These are phyloP conservation scores for Coleophoma crateriformis DNA, from an alignment of 2,329 filamentous ascomycete species.

Conservation along the genomic window DNA sequence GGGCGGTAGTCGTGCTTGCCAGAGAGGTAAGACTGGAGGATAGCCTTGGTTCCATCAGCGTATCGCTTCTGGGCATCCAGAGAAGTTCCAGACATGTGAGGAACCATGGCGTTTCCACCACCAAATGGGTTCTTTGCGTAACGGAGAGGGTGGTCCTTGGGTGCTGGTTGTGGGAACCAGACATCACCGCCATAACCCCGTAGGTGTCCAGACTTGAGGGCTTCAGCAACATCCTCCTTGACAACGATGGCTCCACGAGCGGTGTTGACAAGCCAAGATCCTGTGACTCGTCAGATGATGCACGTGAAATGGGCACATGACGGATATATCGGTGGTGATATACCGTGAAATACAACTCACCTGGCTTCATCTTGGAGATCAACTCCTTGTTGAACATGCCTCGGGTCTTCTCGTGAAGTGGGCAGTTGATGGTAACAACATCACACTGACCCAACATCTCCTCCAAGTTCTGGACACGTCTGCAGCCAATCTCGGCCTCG, in stretches of 20 bases:
- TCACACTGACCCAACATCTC: constrained; percentile 94
- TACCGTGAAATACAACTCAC: constrained; percentile 79
- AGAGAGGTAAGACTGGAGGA: constrained; percentile 85
- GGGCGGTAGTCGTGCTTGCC: constrained; percentile 83
- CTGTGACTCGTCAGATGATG: constrained; percentile 37
- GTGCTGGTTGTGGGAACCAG: constrained; percentile 92
- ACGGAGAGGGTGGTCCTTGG: constrained; percentile 86
- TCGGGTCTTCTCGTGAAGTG: constrained; percentile 94
- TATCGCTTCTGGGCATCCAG: constrained; percentile 95
- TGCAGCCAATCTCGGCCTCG: constrained; percentile 93
- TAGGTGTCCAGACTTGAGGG: constrained; percentile 86
- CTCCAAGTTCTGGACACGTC: constrained; percentile 82
- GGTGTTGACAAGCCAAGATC: constrained; percentile 97
- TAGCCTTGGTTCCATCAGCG: constrained; percentile 80
- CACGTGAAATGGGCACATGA: background rate
- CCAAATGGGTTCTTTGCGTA: constrained; percentile 92
- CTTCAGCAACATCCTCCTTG: constrained; percentile 96
- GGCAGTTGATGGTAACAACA: constrained; percentile 99
- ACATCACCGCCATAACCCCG: constrained; percentile 84
- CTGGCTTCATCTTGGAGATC: constrained; percentile 98
- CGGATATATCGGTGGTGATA: no score
- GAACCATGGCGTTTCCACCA: constrained; percentile 97
- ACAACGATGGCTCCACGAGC: constrained; percentile 98
- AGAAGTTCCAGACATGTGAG: constrained; percentile 98
- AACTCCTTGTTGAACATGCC: constrained; percentile 98